phyloP scores from a whole-genome alignment of 2,329 filamentous ascomycete genomes.

The Talaromyces sp. region DNA sequence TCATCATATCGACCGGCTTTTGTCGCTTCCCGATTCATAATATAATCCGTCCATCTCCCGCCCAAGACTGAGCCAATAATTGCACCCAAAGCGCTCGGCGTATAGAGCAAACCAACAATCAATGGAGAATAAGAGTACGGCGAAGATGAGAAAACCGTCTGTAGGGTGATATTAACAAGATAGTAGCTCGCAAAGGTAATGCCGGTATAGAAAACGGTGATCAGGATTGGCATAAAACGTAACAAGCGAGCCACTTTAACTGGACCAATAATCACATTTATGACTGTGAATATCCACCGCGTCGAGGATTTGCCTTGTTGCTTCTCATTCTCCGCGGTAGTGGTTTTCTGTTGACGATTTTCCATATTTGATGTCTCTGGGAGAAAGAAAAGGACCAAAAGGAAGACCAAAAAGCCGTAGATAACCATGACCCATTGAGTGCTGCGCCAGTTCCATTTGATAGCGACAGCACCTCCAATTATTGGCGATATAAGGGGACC shows the following conservation, averaged over 20 bases:
- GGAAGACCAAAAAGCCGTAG: conserved; percentile 52
- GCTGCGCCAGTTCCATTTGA: conserved; percentile 67
- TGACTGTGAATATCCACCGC: neutral
- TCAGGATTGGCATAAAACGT: conserved; percentile 66
- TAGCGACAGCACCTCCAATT: conserved; percentile 65
- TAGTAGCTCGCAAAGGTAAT: conserved; percentile 73
- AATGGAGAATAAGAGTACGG: conserved; percentile 67
- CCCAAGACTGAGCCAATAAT: conserved; percentile 63
- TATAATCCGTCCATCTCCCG: conserved; percentile 71
- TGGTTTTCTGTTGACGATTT: neutral
- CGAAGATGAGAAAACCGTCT: conserved; percentile 60
- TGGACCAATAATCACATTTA: neutral
- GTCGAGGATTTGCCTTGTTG: neutral
- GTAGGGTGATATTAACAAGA: conserved; percentile 71
- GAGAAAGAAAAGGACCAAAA: conserved; percentile 39
- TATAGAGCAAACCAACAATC: conserved; percentile 69
- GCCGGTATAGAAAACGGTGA: conserved; percentile 69
- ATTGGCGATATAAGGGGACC: conserved; percentile 73
- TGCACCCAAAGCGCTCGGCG: conserved; percentile 70
- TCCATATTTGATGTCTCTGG: conserved; percentile 32
- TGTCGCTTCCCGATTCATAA: conserved; percentile 75
- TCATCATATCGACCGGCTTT: conserved; percentile 66
- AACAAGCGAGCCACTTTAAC: conserved; percentile 33
- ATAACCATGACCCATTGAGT: conserved; percentile 74
- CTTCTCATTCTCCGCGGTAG: neutral